Conservation (phyloP, 2,329 filamentous ascomycete species). For the Colletotrichum karsti region DNA sequence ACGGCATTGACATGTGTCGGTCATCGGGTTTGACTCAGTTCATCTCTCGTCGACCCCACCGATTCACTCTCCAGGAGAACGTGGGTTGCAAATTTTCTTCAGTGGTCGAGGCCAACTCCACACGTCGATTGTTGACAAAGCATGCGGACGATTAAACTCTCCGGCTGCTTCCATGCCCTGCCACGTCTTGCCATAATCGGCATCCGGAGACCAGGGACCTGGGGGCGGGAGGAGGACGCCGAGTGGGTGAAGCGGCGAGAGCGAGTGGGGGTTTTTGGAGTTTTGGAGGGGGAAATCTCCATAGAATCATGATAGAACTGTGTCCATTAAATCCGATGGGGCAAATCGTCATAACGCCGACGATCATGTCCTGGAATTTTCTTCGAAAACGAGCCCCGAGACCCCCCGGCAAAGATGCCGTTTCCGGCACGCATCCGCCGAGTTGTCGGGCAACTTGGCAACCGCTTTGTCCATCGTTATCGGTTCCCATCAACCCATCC, state of each 20-base stretch:
- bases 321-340: slow-evolving; percentile 15
- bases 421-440: background rate
- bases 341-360: slow-evolving; percentile 16
- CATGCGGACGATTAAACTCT: slow-evolving; percentile 21
- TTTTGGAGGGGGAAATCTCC: background rate
- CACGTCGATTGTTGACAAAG: slow-evolving; percentile 14
- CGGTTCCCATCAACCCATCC: background rate
- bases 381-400: background rate
- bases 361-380: background rate
- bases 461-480: background rate
- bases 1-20: background rate
- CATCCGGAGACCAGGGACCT: slow-evolving; percentile 10
- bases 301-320: background rate
- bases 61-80: background rate
- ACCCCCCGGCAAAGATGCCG: background rate
- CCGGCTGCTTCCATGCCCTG: slow-evolving; percentile 23
- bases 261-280: slow-evolving; percentile 20
- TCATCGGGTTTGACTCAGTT: slow-evolving; percentile 16
- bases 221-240: slow-evolving; percentile 4
- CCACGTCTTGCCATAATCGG: slow-evolving; percentile 17
- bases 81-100: slow-evolving; percentile 18
- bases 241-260: slow-evolving; percentile 13
- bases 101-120: background rate
- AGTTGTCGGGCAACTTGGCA: background rate
- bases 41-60: background rate